phyloP scores from a whole-genome alignment of 306 rosid genomes.

The Pyrus pyrifolia region DNA sequence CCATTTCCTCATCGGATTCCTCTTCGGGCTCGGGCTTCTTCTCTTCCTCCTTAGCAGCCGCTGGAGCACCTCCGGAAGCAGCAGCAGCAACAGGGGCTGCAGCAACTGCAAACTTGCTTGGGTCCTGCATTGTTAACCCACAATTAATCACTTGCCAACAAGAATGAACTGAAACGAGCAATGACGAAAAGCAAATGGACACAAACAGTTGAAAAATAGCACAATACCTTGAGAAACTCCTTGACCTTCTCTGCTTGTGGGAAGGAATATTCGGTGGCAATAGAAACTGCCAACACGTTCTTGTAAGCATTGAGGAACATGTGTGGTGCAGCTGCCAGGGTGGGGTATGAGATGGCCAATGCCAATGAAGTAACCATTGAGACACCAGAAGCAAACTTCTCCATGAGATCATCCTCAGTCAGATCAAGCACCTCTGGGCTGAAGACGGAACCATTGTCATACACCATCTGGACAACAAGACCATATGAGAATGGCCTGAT shows the following conservation, averaged over 20 bases:
- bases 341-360: constrained; percentile 68
- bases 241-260: constrained; percentile 72
- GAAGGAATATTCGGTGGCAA: constrained; percentile 59
- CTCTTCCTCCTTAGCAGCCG: constrained; percentile 52
- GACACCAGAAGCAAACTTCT: constrained; percentile 69
- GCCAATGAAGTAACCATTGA: constrained; percentile 70
- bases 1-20: constrained; percentile 49
- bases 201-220: background rate
- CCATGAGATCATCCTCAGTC: constrained; percentile 70
- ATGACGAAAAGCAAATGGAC: background rate
- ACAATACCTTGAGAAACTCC: constrained; percentile 62
- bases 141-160: background rate
- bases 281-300: constrained; percentile 58
- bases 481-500: constrained; percentile 94
- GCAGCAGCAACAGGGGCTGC: constrained; percentile 18
- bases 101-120: constrained; percentile 38
- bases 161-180: background rate
- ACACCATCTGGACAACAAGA: constrained; percentile 58
- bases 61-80: constrained; percentile 20
- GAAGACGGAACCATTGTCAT: constrained; percentile 78
- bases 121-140: constrained; percentile 21
- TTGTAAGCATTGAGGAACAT: constrained; percentile 75
- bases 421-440: constrained; percentile 86
- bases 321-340: constrained; percentile 87
- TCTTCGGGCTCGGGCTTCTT: constrained; percentile 52